Percentiles rank a stretch among this genome's conserved stretches.
Conservation (phyloP, 208 protist species). For the Acanthamoeba healyi region DNA sequence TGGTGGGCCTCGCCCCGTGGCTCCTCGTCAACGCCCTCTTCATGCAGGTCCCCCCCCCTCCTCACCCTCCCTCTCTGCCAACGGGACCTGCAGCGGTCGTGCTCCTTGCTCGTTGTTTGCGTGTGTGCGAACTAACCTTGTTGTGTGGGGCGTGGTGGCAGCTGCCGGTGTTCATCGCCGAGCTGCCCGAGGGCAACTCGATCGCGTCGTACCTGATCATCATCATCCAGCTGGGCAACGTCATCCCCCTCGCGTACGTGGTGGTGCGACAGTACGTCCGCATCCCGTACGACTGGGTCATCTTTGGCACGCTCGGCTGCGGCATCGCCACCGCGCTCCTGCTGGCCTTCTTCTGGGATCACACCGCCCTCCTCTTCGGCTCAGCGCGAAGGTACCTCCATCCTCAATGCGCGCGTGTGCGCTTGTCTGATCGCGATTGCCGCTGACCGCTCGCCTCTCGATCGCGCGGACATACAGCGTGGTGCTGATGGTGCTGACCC, state of each 20-base stretch:
- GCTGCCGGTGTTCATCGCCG: constrained; percentile 10
- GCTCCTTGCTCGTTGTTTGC: no score
- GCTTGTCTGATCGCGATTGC: no score
- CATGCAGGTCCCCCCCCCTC: no score
- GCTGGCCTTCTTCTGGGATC: background rate
- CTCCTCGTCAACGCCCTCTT: constrained; percentile 57
- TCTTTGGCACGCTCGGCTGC: constrained; percentile 16
- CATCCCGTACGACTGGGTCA: constrained; percentile 4
- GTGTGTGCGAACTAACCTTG: background rate
- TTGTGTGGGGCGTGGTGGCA: background rate
- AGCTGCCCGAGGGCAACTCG: constrained; percentile 11
- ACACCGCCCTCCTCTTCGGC: background rate
- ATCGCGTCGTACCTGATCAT: constrained; percentile 63
- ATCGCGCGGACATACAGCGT: no score
- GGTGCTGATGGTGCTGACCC: background rate
- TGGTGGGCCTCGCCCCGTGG: constrained; percentile 48
- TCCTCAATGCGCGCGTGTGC: no score
- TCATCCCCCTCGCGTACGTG: constrained; percentile 24
- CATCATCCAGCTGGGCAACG: constrained; percentile 63
- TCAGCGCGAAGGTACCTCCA: background rate
- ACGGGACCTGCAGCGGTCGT: no score
- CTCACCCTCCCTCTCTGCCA: no score
- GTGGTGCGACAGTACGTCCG: constrained; percentile 41
- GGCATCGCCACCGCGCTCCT: background rate
- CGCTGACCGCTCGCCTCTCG: no score